A percentile compares a stretch with the other conserved stretches of the same genome.
phyloP scores from a whole-genome alignment of 805 yeast genomes.

The Metschnikowia hibisci region DNA sequence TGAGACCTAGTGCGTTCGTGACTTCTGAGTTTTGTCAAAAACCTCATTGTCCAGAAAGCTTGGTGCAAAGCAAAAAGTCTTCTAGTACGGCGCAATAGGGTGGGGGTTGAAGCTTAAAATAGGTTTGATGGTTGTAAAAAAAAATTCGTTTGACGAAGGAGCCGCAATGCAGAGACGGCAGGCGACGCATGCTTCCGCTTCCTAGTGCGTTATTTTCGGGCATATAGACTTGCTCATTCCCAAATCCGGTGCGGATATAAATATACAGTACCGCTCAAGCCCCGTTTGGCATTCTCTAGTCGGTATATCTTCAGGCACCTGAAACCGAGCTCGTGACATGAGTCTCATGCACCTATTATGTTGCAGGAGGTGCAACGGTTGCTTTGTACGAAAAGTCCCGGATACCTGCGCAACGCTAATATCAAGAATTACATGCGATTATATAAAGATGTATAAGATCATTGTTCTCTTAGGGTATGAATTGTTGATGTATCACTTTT shows the following conservation, averaged over 20 bases:
- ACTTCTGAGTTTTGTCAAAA: conserved; percentile 19
- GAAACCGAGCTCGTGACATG: not conserved
- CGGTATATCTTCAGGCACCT: not conserved
- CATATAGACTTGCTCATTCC: not conserved
- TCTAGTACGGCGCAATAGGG: too few species aligned
- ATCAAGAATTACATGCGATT: too few species aligned
- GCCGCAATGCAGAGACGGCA: not conserved
- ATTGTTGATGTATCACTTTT: too few species aligned
- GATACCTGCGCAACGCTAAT: too few species aligned
- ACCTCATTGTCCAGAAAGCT: conserved; percentile 17
- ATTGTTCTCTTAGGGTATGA: too few species aligned
- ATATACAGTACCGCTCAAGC: not conserved
- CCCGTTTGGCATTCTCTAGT: not conserved
- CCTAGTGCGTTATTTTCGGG: not conserved
- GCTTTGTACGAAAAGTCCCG: too few species aligned
- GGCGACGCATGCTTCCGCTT: not conserved
- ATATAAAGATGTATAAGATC: too few species aligned
- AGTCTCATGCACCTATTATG: too few species aligned
- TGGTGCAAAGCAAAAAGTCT: too few species aligned
- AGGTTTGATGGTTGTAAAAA: not conserved
- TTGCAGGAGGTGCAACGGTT: too few species aligned
- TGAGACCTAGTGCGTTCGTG: conserved; percentile 7
- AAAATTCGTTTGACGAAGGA: not conserved
- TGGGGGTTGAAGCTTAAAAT: not conserved
- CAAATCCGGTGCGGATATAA: not conserved